These are phyloP conservation scores for Pascua guehoae DNA, from an alignment of 1,284 basidiomycete species.

Conservation along the genomic window DNA sequence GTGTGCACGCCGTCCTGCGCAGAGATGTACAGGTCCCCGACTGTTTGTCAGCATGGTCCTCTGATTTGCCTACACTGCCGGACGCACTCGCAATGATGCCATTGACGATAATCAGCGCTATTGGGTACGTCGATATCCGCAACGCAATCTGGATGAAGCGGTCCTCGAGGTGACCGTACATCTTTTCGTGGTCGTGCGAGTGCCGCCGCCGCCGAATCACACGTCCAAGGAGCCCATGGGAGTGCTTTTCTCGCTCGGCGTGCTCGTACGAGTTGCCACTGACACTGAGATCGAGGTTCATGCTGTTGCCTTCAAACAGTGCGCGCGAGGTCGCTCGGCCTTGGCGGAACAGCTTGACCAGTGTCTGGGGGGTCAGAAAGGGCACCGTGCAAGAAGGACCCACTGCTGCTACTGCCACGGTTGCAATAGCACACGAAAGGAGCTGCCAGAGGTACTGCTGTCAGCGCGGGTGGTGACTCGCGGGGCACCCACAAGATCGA, in stretches of 20 bases:
- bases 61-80: no score
- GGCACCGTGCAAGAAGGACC: slow-evolving; percentile 3
- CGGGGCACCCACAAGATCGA: slow-evolving; percentile 22
- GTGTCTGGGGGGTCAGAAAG: slow-evolving; percentile 15
- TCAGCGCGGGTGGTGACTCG: neutral
- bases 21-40: slow-evolving; percentile 19
- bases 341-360: slow-evolving; percentile 29
- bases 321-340: slow-evolving; percentile 29
- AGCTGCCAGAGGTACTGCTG: slow-evolving; percentile 37
- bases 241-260: slow-evolving; percentile 12
- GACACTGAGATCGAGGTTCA: slow-evolving; percentile 20
- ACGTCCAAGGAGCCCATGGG: slow-evolving; percentile 9
- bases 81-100: slow-evolving; percentile 20
- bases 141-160: slow-evolving; percentile 22
- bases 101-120: slow-evolving; percentile 26
- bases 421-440: slow-evolving; percentile 28
- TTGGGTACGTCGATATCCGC: slow-evolving; percentile 26
- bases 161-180: slow-evolving; percentile 17
- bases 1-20: slow-evolving; percentile 9
- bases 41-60: neutral
- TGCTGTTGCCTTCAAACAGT: slow-evolving; percentile 20
- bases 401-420: slow-evolving; percentile 21
- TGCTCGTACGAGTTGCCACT: slow-evolving; percentile 19
- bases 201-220: slow-evolving; percentile 1
- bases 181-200: slow-evolving; percentile 3